Conservation (phyloP, 495 filamentous ascomycete species). For the Lindgomyces ingoldianus region DNA sequence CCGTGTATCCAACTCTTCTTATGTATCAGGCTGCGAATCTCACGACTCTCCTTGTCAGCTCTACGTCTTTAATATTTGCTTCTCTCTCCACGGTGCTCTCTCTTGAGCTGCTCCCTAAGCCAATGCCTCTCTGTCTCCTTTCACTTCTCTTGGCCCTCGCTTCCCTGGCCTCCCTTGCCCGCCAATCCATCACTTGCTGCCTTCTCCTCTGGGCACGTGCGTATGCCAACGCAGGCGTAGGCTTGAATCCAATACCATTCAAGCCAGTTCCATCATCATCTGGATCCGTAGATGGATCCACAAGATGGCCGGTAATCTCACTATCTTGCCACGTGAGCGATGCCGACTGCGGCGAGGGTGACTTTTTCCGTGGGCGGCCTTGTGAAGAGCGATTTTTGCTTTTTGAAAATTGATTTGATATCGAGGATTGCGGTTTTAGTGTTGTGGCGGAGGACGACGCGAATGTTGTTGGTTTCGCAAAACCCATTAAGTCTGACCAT, state of each 20-base stretch:
- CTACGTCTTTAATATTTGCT: not conserved
- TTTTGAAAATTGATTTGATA: not conserved
- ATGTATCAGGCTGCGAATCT: slow-evolving; percentile 22
- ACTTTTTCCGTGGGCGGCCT: slow-evolving; percentile 27
- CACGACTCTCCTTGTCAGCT: slow-evolving; percentile 7
- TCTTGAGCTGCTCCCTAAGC: slow-evolving; percentile 8
- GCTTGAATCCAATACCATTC: slow-evolving; percentile 86
- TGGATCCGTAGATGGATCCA: slow-evolving; percentile 34
- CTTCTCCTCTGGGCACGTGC: slow-evolving; percentile 71
- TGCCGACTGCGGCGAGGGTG: slow-evolving; percentile 30
- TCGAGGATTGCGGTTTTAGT: not conserved
- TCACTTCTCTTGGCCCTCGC: slow-evolving; percentile 74
- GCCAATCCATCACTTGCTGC: slow-evolving; percentile 84
- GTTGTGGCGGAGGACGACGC: not conserved
- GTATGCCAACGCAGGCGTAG: slow-evolving; percentile 80
- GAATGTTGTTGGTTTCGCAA: slow-evolving; percentile 18
- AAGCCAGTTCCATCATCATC: slow-evolving; percentile 52
- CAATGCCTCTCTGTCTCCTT: slow-evolving; percentile 43
- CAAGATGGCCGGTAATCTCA: slow-evolving; percentile 75
- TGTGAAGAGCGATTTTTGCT: not conserved
- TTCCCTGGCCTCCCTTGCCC: slow-evolving; percentile 77
- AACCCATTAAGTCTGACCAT: slow-evolving; percentile 3
- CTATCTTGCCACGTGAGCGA: slow-evolving; percentile 78
- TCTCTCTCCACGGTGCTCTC: slow-evolving; percentile 25
- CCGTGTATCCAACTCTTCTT: not conserved